These are phyloP conservation scores for Dendrobium chrysotoxum DNA, from an alignment of 106 monocot genomes.

Conservation along the genomic window DNA sequence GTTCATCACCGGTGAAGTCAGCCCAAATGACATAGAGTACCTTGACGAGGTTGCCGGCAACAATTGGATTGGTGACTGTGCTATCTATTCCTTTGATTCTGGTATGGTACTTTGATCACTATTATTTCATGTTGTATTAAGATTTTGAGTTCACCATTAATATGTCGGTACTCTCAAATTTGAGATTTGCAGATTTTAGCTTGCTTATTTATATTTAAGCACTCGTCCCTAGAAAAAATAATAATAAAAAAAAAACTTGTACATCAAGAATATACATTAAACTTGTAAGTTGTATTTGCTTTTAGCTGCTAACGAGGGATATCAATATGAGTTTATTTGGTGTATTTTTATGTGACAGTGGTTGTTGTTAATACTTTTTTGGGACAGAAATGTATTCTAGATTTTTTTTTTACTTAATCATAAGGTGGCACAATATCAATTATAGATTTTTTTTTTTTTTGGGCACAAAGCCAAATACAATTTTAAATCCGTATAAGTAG, in stretches of 20 bases:
- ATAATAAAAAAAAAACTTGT: not conserved
- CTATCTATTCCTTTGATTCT: constrained; percentile 29
- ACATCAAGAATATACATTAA: not conserved
- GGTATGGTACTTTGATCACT: constrained; percentile 11
- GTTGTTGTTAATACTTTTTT: too few species aligned
- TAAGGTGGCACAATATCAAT: too few species aligned
- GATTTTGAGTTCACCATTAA: not conserved
- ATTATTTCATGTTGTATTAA: not conserved
- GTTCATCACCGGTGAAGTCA: constrained; percentile 16
- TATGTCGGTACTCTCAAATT: not conserved
- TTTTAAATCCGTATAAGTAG: too few species aligned
- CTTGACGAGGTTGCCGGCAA: constrained; percentile 32
- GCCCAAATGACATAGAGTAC: constrained; percentile 23
- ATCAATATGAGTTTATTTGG: too few species aligned
- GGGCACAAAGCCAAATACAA: too few species aligned
- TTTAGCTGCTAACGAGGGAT: too few species aligned
- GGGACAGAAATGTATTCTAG: too few species aligned
- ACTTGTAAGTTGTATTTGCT: not conserved
- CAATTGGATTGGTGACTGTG: constrained; percentile 34
- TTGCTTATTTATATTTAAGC: not conserved
- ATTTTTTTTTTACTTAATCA: too few species aligned
- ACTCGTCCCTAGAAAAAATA: not conserved
- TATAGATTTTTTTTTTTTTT: too few species aligned
- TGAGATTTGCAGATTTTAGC: not conserved
- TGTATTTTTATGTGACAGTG: too few species aligned